Evolutionary conservation across 1,284 basidiomycete genomes (phyloP), one percentile per base, ranked within the genome.

Genomic region (Cystobasidium sp.): DNA sequence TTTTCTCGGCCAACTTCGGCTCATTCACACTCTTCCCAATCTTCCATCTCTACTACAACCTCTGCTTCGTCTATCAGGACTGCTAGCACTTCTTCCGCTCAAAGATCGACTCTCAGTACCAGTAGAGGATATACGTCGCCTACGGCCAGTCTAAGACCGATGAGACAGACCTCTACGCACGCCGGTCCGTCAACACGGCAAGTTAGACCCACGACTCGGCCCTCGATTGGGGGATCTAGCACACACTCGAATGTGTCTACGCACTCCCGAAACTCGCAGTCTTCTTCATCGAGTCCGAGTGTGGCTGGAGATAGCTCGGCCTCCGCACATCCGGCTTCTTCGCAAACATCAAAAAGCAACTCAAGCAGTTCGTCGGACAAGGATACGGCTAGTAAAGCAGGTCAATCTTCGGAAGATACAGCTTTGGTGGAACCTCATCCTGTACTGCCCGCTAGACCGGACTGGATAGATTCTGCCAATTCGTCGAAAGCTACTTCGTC

Each of bases 11-110:
- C 70, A 10, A 44, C 37, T 6, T 73, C 70, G 39, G 31, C 70
- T 6, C 62, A 58, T 41, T 73, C 70, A 39, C 70, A 73, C 24
- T 65, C 62, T 14, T 73, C 70, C 8, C 70, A 66, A 41, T 73
- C 70, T 22, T 65, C 62, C 20, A 41, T 73, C 31, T 73, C 70
- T 7, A 73, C 70, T 22, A 64, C 70, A 18, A 73, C 70, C 1
- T 73, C 70, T 18, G 37, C 46, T 14, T 73, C 70, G 7, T 65
- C 70, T 37, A 66, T 73, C 7, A 43, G 70, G 31, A 73, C 70
- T 31, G 70, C 70, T 12, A 64, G 59, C 20, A 73, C 70, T 16
- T 73, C 70, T 18, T 73, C 70, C 3, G 70, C 70, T 1, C 61
- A 58, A 63, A n/a, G 44, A 14, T 58, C 52, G 22, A 73, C 22